phyloP scores from a whole-genome alignment of 116 monocot species.

The Iris pallida region DNA sequence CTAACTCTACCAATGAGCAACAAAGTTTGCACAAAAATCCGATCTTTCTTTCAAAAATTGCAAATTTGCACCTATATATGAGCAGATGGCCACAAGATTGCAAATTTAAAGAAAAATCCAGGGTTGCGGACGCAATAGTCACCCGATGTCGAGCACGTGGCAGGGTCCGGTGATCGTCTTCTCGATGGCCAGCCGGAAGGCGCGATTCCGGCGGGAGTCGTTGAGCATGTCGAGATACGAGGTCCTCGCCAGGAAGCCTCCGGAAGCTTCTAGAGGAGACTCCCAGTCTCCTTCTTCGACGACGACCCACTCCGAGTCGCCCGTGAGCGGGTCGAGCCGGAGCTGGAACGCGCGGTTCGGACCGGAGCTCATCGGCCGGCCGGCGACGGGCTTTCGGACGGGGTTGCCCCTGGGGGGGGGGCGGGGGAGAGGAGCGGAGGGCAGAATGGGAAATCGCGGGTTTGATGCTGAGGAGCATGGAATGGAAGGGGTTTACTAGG shows the following conservation, averaged over 20 bases:
- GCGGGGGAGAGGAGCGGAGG: background rate
- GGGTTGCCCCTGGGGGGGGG: background rate
- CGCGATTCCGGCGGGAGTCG: constrained; percentile 64
- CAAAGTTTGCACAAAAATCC: too few species aligned
- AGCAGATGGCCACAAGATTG: too few species aligned
- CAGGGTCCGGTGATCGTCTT: constrained; percentile 59
- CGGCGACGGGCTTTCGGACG: background rate
- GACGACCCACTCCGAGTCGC: constrained; percentile 91
- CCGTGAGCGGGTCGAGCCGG: constrained; percentile 71
- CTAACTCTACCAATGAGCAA: too few species aligned
- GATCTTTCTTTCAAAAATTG: too few species aligned
- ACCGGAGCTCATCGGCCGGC: background rate
- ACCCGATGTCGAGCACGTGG: constrained; percentile 95
- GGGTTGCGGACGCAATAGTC: background rate
- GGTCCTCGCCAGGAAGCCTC: constrained; percentile 52
- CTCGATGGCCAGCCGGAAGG: constrained; percentile 69
- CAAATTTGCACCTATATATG: too few species aligned
- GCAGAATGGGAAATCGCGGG: background rate
- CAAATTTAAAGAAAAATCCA: background rate
- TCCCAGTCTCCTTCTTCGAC: constrained; percentile 36
- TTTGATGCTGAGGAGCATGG: background rate
- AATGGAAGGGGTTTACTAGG: background rate
- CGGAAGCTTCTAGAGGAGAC: constrained; percentile 5
- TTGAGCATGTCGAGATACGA: constrained; percentile 99
- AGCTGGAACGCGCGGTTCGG: constrained; percentile 66